A percentile compares a stretch with the other conserved stretches of the same genome.
Evolutionary conservation across 305 asterid genomes (phyloP).

Genomic region (Fraxinus platypoda): DNA sequence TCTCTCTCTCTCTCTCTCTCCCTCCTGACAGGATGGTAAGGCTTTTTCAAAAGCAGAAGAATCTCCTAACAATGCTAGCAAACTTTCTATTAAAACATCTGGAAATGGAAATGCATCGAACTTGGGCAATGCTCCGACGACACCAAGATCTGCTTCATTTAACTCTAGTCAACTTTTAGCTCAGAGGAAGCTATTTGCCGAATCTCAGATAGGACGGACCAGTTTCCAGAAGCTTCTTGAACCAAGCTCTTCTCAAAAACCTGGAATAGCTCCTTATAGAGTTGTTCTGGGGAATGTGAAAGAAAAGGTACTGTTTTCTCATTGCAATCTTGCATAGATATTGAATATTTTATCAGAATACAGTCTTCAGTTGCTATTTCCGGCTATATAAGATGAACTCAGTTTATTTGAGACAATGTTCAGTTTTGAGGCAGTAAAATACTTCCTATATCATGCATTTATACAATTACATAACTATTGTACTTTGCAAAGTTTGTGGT

Average conservation of each 20-base stretch:
- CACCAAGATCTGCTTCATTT: conserved; percentile 52
- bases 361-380: not conserved
- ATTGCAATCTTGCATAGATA: not conserved
- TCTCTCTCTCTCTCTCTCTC: conserved; percentile 1
- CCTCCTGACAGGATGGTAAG: conserved; percentile 52
- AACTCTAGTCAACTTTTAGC: conserved; percentile 57
- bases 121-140: conserved; percentile 42
- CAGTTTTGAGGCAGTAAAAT: not conserved
- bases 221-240: conserved; percentile 91
- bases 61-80: conserved; percentile 26
- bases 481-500: not conserved
- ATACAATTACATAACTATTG: not conserved
- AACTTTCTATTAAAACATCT: conserved; percentile 36
- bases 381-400: not conserved
- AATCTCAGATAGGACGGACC: conserved; percentile 81
- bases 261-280: conserved; percentile 95
- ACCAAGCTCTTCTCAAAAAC: conserved; percentile 79
- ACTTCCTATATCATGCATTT: not conserved
- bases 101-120: conserved; percentile 48
- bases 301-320: conserved; percentile 60
- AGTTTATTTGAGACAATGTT: not conserved
- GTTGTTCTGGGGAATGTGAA: conserved; percentile 86
- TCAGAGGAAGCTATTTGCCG: conserved; percentile 79
- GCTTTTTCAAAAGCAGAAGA: conserved; percentile 33
- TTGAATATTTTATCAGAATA: not conserved